Base-by-base conservation (phyloP, 441 rosid species). In the Geranium incanum region DNA sequence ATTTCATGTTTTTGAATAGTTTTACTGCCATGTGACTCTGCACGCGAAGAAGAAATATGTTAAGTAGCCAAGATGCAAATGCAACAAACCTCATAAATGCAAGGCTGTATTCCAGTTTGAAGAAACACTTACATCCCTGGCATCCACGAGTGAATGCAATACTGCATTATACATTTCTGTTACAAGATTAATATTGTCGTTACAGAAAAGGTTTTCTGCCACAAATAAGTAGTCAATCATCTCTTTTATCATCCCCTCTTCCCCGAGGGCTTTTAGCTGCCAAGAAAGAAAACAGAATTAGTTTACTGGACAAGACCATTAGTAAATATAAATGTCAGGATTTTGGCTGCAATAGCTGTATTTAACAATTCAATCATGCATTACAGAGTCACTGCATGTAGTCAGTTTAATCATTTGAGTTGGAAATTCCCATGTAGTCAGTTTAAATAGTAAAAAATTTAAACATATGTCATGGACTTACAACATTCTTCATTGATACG, bases 191-290 rank as follows among this genome's bases (percentile, higher is more conserved):
- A 7, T 76, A 64, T 86, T 74, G 36, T 50, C 73, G 18, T 60
- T 75, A 77, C 7, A 41, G 71, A 83, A 82, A 72, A 80, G 81
- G 72, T 78, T 81, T 77, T 89, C 91, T 48, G 88, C 90, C 71
- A 36, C 69, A 19, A 66, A 80, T 45, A 95, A 79, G 83, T 82
- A 81, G 19, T 74, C 78, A 48, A 90, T 75, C 80, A 90, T 78
- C 81, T 91, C 87, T 39, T 72, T 72, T 75, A 77, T 79, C 97
- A 91, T 86, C 72, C 91, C 98, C 84, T 87, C 98, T 66, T 81
- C 76, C 76, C 97, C 96, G 68, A 91, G 86, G 48, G 88, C 95
- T 81, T 78, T 84, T 68, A 95, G 85, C 98, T 95, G 83, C 74
- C 72, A 74, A 71, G 52, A 70, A 69, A 15, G 64, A 75, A 69